Evolutionary conservation across 352 stramenopile genomes (phyloP).

Genomic region (Globisporangium abappressorium): DNA sequence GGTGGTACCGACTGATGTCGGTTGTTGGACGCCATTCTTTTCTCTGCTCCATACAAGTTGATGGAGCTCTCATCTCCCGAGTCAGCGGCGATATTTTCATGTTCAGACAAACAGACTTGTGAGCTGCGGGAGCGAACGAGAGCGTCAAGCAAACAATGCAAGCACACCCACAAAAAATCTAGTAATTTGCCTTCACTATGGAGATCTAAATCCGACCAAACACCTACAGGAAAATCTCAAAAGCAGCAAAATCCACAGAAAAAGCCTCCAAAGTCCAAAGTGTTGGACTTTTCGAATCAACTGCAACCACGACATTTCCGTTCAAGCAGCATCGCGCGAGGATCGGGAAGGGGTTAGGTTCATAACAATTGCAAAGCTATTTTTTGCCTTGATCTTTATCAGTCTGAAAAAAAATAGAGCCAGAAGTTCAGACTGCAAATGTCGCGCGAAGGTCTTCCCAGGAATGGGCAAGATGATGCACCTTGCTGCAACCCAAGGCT

Average conservation of each 20-base stretch:
- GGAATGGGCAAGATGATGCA: neutral
- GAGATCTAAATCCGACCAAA: neutral
- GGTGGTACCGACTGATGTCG: neutral
- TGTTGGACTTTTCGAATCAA: neutral
- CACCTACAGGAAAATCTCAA: neutral
- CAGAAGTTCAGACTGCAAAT: conserved; percentile 1
- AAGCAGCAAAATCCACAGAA: neutral
- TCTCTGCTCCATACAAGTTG: neutral
- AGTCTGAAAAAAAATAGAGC: conserved; percentile 9
- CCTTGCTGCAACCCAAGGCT: neutral
- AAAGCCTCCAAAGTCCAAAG: neutral
- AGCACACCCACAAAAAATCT: neutral
- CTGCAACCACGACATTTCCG: neutral
- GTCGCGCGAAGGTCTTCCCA: conserved; percentile 16
- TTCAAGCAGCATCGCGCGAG: neutral
- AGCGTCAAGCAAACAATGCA: neutral
- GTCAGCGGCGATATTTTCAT: neutral
- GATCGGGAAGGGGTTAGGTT: neutral
- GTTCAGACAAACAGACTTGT: neutral
- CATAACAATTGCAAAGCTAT: neutral
- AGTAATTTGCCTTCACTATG: neutral
- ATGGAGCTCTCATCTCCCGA: neutral
- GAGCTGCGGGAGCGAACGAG: neutral
- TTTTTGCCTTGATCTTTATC: neutral
- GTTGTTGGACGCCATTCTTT: neutral